Evolutionary conservation across 2,329 filamentous ascomycete genomes (phyloP).

Genomic region (Claviceps sorghi): DNA sequence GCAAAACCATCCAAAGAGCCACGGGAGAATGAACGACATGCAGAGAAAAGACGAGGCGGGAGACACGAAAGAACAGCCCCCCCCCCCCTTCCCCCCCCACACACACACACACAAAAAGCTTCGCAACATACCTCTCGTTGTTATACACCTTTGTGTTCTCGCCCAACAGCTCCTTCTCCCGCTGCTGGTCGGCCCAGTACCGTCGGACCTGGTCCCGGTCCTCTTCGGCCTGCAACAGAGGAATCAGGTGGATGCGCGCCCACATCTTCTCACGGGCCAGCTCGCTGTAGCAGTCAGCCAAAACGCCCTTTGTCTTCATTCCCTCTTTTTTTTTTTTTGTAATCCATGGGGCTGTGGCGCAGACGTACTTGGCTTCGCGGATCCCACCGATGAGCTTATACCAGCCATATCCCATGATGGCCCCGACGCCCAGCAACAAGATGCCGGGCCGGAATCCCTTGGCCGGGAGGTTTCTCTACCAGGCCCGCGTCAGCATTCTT

Average conservation of each 20-base stretch:
- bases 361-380: conserved; percentile 74
- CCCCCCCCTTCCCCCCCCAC: too few relatives aligned
- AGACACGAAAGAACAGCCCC: neutral
- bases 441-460: conserved; percentile 75
- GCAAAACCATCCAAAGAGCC: neutral
- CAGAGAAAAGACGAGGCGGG: too few relatives aligned
- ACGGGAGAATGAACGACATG: too few relatives aligned
- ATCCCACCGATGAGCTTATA: conserved; percentile 72
- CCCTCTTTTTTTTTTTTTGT: too few relatives aligned
- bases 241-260: conserved; percentile 88
- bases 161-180: conserved; percentile 83
- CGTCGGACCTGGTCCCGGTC: conserved; percentile 88
- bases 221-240: conserved; percentile 87
- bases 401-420: conserved; percentile 79
- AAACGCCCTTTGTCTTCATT: too few relatives aligned
- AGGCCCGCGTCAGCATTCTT: neutral
- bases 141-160: conserved; percentile 76
- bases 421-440: conserved; percentile 62
- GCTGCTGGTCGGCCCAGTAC: conserved; percentile 69
- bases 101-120: too few relatives aligned
- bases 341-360: too few relatives aligned
- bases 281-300: conserved; percentile 57
- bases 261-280: conserved; percentile 96
- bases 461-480: conserved; percentile 76
- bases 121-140: conserved; percentile 56